phyloP scores from a whole-genome alignment of 495 filamentous ascomycete species.

The Xylaria cubensis region DNA sequence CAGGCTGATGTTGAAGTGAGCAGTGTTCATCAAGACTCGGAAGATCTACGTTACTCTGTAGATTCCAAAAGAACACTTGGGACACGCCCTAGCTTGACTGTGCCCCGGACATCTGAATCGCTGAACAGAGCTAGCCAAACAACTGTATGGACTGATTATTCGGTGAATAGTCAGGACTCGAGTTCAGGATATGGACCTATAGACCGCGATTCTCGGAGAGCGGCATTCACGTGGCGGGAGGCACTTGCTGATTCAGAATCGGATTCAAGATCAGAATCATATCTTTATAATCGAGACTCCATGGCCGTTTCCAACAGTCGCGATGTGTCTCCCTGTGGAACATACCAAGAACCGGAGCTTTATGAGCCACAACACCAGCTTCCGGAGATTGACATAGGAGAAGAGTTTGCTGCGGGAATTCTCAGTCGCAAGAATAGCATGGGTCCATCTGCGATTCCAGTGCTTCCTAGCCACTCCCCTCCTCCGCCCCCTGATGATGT shows the following conservation, averaged over 20 bases:
- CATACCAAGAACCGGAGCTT: conserved; percentile 30
- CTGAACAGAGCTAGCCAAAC: conserved; percentile 57
- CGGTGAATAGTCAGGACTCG: conserved; percentile 55
- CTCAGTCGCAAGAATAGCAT: conserved; percentile 32
- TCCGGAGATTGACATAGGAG: conserved; percentile 46
- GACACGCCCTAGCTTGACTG: conserved; percentile 43
- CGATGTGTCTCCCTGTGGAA: conserved; percentile 31
- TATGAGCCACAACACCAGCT: conserved; percentile 41
- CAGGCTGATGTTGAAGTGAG: conserved; percentile 25
- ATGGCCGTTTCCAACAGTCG: conserved; percentile 32
- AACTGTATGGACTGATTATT: conserved; percentile 64
- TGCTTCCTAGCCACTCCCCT: conserved; percentile 46
- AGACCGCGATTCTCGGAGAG: conserved; percentile 37
- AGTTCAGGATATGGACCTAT: conserved; percentile 37
- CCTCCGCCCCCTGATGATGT: conserved; percentile 38
- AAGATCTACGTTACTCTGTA: conserved; percentile 35
- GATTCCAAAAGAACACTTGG: conserved; percentile 40
- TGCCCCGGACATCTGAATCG: conserved; percentile 52
- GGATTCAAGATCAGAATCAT: conserved; percentile 38
- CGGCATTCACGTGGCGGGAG: conserved; percentile 37
- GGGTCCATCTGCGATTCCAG: conserved; percentile 32
- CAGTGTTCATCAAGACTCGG: conserved; percentile 24
- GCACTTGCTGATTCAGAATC: conserved; percentile 38
- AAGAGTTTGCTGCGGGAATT: conserved; percentile 41
- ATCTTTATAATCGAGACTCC: conserved; percentile 33